Evolutionary conservation across 2,329 filamentous ascomycete species (phyloP).

Genomic region (Aspergillus ruber): DNA sequence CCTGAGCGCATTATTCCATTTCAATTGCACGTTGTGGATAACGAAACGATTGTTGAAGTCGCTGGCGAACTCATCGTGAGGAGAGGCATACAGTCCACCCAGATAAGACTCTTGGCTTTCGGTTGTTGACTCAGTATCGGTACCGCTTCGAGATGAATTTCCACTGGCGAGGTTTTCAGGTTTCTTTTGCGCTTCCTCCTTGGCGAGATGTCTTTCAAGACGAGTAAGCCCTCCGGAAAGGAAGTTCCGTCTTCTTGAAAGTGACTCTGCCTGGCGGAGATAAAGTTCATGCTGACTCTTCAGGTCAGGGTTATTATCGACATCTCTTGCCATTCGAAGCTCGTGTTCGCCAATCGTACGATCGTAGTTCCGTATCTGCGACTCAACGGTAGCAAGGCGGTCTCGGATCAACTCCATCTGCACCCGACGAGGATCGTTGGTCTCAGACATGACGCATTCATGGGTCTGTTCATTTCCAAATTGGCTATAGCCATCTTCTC

Average conservation of each 20-base stretch:
- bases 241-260: slow-evolving; percentile 55
- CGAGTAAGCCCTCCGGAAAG: slow-evolving; percentile 53
- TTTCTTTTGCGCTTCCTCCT: slow-evolving; percentile 37
- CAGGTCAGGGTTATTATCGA: slow-evolving; percentile 42
- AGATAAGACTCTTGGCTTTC: slow-evolving; percentile 49
- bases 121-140: slow-evolving; percentile 39
- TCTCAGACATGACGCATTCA: slow-evolving; percentile 87
- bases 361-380: slow-evolving; percentile 70
- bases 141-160: slow-evolving; percentile 21
- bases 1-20: slow-evolving; percentile 94
- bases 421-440: slow-evolving; percentile 80
- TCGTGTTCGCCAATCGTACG: slow-evolving; percentile 70
- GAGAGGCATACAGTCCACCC: slow-evolving; percentile 58
- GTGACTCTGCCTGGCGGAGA: slow-evolving; percentile 50
- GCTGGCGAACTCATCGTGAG: slow-evolving; percentile 74
- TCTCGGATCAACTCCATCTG: slow-evolving; percentile 79
- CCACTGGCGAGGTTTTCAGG: slow-evolving; percentile 15
- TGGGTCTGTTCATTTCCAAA: slow-evolving; percentile 94
- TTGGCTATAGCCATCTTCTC: slow-evolving; percentile 73
- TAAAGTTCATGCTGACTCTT: slow-evolving; percentile 45
- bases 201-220: slow-evolving; percentile 44
- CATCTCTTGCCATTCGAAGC: slow-evolving; percentile 51
- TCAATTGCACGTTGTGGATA: slow-evolving; percentile 93
- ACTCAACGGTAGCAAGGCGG: slow-evolving; percentile 68
- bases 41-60: slow-evolving; percentile 99